A percentile compares a stretch with the other conserved stretches of the same genome.
Evolutionary conservation across 2,329 filamentous ascomycete genomes (phyloP).

Genomic region (Colletotrichum sp.): DNA sequence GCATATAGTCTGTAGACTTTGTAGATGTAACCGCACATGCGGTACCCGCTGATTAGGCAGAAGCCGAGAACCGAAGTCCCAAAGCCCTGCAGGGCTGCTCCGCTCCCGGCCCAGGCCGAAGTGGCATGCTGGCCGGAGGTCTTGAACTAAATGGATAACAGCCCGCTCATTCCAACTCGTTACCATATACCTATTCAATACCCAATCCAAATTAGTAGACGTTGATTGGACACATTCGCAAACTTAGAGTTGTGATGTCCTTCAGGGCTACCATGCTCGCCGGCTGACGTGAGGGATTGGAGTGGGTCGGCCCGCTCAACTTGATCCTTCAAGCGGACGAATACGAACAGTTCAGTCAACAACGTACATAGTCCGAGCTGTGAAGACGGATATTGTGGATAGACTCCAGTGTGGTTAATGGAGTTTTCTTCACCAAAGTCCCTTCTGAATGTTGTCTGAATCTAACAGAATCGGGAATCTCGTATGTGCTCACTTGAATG

Average conservation of each 20-base stretch:
- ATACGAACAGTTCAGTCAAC: neutral
- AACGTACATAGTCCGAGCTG: neutral
- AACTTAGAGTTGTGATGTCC: neutral
- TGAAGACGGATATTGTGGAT: neutral
- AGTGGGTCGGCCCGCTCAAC: neutral
- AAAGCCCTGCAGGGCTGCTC: neutral
- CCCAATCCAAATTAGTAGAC: fast-evolving
- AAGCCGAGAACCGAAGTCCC: neutral
- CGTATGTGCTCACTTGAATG: neutral
- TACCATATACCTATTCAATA: neutral
- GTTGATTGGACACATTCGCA: neutral
- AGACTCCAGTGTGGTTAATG: neutral
- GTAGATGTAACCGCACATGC: neutral
- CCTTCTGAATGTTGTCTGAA: neutral
- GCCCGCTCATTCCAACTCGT: neutral
- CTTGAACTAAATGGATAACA: neutral
- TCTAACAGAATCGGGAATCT: neutral
- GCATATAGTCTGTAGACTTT: neutral
- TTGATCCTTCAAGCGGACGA: neutral
- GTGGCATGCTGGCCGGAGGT: neutral
- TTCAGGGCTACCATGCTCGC: neutral
- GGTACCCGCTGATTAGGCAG: neutral
- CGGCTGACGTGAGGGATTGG: neutral
- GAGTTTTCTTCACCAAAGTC: neutral
- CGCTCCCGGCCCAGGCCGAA: neutral